Evolutionary conservation across 176 grass and related monocot genomes (phyloP).

Genomic region (Sorghum bicolor): Sorghum_bicolor_NCBIv3 NC_012879.2:13939501-13940000

Average conservation of each 20-base stretch:
- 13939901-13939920: slow-evolving; percentile 22
- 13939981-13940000: not conserved
- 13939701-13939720: not conserved
- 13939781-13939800: slow-evolving; percentile 9
- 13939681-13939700: slow-evolving; percentile 25
- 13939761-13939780: slow-evolving; percentile 25
- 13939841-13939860: not conserved
- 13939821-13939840: not conserved
- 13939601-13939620: slow-evolving; percentile 31
- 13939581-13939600: slow-evolving; percentile 29
- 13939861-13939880: slow-evolving; percentile 23
- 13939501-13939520: not conserved
- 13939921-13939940: not conserved
- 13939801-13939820: not conserved
- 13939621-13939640: slow-evolving; percentile 25
- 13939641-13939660: slow-evolving; percentile 9
- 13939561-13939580: not conserved
- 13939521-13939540: slow-evolving; percentile 21
- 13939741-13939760: slow-evolving; percentile 8
- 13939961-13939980: slow-evolving; percentile 24
- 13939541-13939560: slow-evolving; percentile 23
- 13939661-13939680: slow-evolving; percentile 6
- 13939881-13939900: not conserved
- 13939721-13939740: not conserved
- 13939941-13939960: slow-evolving; percentile 1